Evolutionary conservation across 2,329 filamentous ascomycete species (phyloP).

Genomic region (Hirsutella thompsonii): DNA sequence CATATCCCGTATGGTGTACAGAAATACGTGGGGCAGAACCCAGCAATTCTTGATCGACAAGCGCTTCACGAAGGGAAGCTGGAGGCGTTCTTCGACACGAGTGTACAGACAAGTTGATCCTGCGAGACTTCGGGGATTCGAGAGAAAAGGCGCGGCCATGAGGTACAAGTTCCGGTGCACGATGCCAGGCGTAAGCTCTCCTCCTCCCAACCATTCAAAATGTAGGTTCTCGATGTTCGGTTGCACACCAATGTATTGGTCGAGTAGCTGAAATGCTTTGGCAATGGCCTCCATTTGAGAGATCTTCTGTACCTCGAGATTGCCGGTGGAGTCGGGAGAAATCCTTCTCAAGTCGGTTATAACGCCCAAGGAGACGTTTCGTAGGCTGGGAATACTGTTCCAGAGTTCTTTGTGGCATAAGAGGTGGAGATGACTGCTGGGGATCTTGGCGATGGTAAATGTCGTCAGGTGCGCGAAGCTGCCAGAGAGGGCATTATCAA

Average conservation of each 20-base stretch:
- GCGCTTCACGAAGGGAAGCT: constrained; percentile 42
- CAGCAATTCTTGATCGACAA: constrained; percentile 58
- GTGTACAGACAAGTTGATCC: constrained; percentile 15
- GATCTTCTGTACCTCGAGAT: constrained; percentile 32
- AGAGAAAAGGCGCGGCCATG: constrained; percentile 45
- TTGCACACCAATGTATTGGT: constrained; percentile 31
- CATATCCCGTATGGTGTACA: constrained; percentile 36
- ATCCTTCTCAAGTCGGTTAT: constrained; percentile 55
- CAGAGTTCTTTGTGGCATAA: constrained; percentile 49
- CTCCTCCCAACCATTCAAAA: constrained; percentile 55
- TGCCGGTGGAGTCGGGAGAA: constrained; percentile 34
- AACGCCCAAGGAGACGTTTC: constrained; percentile 43
- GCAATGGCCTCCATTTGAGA: constrained; percentile 37
- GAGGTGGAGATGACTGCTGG: constrained; percentile 44
- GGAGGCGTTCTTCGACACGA: constrained; percentile 26
- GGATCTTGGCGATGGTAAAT: constrained; percentile 51
- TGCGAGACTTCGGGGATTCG: constrained; percentile 18
- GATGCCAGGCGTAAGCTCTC: constrained; percentile 50
- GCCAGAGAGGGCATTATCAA: constrained; percentile 36
- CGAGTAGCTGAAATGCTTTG: constrained; percentile 39
- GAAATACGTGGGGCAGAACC: constrained; percentile 45
- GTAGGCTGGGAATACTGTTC: constrained; percentile 40
- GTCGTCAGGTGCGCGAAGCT: constrained; percentile 42
- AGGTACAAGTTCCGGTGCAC: constrained; percentile 49
- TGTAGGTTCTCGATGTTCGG: constrained; percentile 42